Base-by-base conservation (phyloP, 1,284 basidiomycete genomes). In the Golubevia pallescens region DNA sequence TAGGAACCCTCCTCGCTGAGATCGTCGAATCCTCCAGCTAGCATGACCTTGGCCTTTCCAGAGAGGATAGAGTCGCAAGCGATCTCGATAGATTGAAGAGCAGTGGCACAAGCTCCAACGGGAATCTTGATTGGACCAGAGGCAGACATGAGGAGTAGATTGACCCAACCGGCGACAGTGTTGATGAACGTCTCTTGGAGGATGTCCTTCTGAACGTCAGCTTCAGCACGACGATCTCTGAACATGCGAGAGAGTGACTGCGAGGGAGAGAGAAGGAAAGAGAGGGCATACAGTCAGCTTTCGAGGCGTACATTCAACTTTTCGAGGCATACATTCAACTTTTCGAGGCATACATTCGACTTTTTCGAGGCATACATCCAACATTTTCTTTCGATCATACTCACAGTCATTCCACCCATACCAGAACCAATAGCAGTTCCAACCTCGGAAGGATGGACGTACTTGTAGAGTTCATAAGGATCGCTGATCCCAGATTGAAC, bases 131-230 rank as follows among this genome's bases (percentile, higher is more conserved):
- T 93, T 5, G 96, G 96, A 66, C 96, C 96, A 23, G 73, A 66
- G 20, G 75, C 57, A 8, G 77, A 79, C 74, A 81, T 75, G 61
- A 81, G 89, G 10, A 99, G 89, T 56, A 99, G 87, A 87, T 99
- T 98, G 84, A 97, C 90, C 97, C 96, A 99, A 65, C 96, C 97
- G 66, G 97, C 94, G 54, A 94, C 94, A 1, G 95, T 96, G 87
- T 97, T 97, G 88, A 97, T 97, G 89, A 97, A 96, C 91, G 96
- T 99, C 87, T 99, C 96, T 87, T 99, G 97, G 38, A 99, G 88
- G 73, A 99, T 93, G 82, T 99, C 97, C 84, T 96, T 98, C 87
- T 99, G 96, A 1, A 98, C 94, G 57, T 97, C 95, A 86, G 92
- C 92, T 88, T 98, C 96, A 84, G 97, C 94, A 63, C 94, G 92